Conservation (phyloP, 345 rosid species). For the Turnera subulata region DNA sequence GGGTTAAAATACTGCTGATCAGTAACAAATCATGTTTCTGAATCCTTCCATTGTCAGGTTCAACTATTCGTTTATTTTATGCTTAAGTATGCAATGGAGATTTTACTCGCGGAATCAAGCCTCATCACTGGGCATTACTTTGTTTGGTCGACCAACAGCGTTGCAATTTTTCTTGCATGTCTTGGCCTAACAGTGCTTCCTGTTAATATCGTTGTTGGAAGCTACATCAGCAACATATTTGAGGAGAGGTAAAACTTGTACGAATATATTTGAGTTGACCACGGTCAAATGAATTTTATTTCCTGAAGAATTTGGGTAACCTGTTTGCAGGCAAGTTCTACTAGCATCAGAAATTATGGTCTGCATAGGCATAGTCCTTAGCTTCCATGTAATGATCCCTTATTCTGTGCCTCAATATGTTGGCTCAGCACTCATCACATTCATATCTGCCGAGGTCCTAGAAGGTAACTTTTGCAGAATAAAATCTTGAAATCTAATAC, state of each 20-base stretch:
- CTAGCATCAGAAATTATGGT: constrained; percentile 72
- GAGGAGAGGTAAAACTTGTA: constrained; percentile 73
- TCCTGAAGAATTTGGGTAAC: too few species aligned
- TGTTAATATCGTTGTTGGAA: constrained; percentile 75
- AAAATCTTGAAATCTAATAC: background rate
- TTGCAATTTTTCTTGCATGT: constrained; percentile 80
- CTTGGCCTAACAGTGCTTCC: constrained; percentile 95
- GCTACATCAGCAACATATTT: constrained; percentile 92
- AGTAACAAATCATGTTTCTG: background rate
- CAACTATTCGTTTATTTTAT: constrained; percentile 87
- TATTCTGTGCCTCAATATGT: constrained; percentile 50
- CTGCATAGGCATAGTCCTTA: constrained; percentile 44
- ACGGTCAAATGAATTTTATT: too few species aligned
- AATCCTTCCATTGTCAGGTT: constrained; percentile 42
- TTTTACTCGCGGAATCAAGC: constrained; percentile 83
- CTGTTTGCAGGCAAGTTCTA: constrained; percentile 79
- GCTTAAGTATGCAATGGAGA: constrained; percentile 95
- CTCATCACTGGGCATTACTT: constrained; percentile 86
- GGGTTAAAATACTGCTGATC: too few species aligned
- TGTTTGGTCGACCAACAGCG: constrained; percentile 66
- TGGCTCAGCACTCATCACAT: constrained; percentile 43
- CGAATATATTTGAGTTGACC: too few species aligned
- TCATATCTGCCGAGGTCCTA: constrained; percentile 56
- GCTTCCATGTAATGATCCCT: constrained; percentile 43
- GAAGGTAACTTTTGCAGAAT: constrained; percentile 35